Percentiles rank a stretch among this genome's conserved stretches.
phyloP scores from a whole-genome alignment of 805 yeast genomes.

The Candida pini region DNA sequence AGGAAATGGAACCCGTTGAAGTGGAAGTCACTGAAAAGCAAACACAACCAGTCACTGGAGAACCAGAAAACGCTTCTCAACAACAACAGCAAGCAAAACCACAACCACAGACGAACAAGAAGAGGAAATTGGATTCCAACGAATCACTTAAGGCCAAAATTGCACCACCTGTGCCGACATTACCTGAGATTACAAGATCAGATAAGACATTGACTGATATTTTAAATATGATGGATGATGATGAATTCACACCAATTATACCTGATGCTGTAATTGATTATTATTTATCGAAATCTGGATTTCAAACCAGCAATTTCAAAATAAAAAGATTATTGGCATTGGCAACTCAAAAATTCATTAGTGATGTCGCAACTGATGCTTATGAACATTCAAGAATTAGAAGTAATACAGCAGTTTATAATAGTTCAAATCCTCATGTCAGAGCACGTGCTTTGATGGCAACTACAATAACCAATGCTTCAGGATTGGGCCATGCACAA shows the following conservation, averaged over 20 bases:
- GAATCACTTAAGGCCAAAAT: conserved; percentile 24
- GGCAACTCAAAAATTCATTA: conserved; percentile 92
- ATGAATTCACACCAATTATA: conserved; percentile 89
- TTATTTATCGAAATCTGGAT: conserved; percentile 73
- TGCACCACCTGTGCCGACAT: conserved; percentile 35
- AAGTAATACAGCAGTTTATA: conserved; percentile 80
- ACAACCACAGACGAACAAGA: conserved; percentile 15
- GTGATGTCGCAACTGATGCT: conserved; percentile 94
- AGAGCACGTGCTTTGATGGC: conserved; percentile 69
- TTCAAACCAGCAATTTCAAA: conserved; percentile 70
- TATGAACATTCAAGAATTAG: conserved; percentile 92
- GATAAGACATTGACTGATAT: conserved; percentile 83
- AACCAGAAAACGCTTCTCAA: conserved; percentile 4
- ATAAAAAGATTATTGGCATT: conserved; percentile 81
- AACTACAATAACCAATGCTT: conserved; percentile 42
- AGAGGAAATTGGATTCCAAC: conserved; percentile 17
- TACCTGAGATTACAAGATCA: conserved; percentile 67
- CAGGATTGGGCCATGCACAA: conserved; percentile 25
- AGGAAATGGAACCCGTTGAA: neutral
- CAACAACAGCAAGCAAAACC: conserved; percentile 6
- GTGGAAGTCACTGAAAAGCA: neutral
- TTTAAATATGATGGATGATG: conserved; percentile 85
- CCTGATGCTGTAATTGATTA: conserved; percentile 97
- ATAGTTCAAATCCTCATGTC: conserved; percentile 78
- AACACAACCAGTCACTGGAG: neutral